These are phyloP conservation scores for Rhododendron ferrugineum DNA, from an alignment of 148 eudicot species.

Conservation along the genomic window DNA sequence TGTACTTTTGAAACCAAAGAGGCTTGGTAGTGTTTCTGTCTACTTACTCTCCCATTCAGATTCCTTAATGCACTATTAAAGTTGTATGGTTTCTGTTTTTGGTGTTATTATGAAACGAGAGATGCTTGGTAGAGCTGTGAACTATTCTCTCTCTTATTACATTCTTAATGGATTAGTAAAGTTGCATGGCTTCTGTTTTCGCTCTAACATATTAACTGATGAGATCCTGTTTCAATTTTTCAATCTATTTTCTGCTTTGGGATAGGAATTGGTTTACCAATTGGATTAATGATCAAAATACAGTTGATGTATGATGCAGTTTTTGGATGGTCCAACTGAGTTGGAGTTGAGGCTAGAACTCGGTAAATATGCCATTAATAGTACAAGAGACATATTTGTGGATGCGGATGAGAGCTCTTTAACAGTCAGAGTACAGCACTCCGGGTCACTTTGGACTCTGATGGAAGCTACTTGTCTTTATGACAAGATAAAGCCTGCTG, in stretches of 20 bases:
- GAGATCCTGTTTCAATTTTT: neutral
- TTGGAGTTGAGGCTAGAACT: slow-evolving; percentile 77
- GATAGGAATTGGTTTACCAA: neutral
- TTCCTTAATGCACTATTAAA: neutral
- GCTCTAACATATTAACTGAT: neutral
- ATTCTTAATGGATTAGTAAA: neutral
- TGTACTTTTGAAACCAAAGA: neutral
- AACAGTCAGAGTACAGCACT: slow-evolving; percentile 33
- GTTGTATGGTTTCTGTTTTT: neutral
- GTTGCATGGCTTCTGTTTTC: neutral
- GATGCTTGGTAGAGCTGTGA: neutral
- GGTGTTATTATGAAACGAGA: neutral
- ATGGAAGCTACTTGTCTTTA: slow-evolving; percentile 68
- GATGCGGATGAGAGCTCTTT: slow-evolving; percentile 66
- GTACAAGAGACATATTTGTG: slow-evolving; percentile 54
- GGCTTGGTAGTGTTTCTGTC: neutral
- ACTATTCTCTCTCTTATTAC: neutral
- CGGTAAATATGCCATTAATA: slow-evolving; percentile 31
- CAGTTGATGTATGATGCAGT: slow-evolving; percentile 45
- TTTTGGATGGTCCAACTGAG: slow-evolving; percentile 69
- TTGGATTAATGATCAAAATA: neutral
- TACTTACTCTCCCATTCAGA: neutral
- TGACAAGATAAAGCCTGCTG: slow-evolving; percentile 79
- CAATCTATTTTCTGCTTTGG: neutral
- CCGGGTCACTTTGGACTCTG: slow-evolving; percentile 49